Evolutionary conservation across 306 rosid genomes (phyloP).

Genomic region (Adenanthera pavonina): DNA sequence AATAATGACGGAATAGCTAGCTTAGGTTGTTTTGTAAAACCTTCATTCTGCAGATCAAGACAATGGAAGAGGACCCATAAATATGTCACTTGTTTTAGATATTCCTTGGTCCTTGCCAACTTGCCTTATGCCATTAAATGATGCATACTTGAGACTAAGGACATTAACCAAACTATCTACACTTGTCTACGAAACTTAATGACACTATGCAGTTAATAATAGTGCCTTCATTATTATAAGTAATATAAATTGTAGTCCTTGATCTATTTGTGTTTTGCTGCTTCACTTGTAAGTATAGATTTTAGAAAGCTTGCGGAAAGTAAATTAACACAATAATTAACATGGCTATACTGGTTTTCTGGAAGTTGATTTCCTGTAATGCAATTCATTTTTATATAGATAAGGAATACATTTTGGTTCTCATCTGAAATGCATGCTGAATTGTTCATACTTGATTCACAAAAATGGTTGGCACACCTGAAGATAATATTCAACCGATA

Average conservation of each 20-base stretch:
- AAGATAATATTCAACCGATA: no score
- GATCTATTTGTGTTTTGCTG: constrained; percentile 28
- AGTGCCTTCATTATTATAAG: neutral
- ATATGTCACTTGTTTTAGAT: constrained; percentile 37
- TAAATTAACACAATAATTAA: neutral
- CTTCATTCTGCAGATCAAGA: constrained; percentile 3
- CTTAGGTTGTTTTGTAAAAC: neutral
- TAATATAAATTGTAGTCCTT: neutral
- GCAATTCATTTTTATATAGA: no score
- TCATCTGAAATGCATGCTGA: no score
- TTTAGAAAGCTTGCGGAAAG: neutral
- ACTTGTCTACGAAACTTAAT: neutral
- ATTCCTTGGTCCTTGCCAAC: neutral
- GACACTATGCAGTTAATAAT: neutral
- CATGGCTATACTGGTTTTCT: neutral
- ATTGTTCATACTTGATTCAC: no score
- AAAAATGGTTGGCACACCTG: no score
- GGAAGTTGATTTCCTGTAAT: neutral
- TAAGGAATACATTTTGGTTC: no score
- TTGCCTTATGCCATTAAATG: constrained; percentile 5
- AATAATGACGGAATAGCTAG: neutral
- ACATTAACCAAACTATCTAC: constrained; percentile 3
- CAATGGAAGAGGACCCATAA: constrained; percentile 36
- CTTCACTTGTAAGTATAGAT: constrained; percentile 6
- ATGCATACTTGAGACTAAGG: constrained; percentile 19